Evolutionary conservation across 805 yeast genomes (phyloP).

Genomic region (Wickerhamiella spandovensis): DNA sequence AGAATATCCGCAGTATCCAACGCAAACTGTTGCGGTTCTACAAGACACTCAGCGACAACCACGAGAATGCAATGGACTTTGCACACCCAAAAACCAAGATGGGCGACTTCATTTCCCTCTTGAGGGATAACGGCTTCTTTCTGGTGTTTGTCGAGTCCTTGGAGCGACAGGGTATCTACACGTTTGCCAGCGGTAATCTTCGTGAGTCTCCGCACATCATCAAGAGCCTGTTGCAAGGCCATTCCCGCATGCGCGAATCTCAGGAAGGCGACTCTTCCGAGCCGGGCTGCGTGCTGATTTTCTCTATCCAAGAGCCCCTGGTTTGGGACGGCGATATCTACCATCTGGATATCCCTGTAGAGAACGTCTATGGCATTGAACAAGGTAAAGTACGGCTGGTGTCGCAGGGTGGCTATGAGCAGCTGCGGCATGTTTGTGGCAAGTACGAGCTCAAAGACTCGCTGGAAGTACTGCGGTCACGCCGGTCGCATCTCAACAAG

Average conservation of each 20-base stretch:
- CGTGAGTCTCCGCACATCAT: conserved; percentile 26
- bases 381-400: conserved; percentile 57
- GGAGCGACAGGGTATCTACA: conserved; percentile 64
- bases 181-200: conserved; percentile 58
- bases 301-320: conserved; percentile 72
- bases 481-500: conserved; percentile 51
- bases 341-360: conserved; percentile 30
- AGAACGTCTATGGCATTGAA: conserved; percentile 32
- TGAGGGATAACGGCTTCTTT: conserved; percentile 58
- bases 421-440: conserved; percentile 33
- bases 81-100: conserved; percentile 21
- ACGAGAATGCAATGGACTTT: conserved; percentile 52
- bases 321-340: conserved; percentile 81
- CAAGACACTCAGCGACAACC: conserved; percentile 48
- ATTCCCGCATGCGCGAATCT: conserved; percentile 19
- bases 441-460: conserved; percentile 6
- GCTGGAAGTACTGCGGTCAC: conserved; percentile 8
- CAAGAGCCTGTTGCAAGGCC: conserved; percentile 21
- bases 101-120: conserved; percentile 40
- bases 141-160: conserved; percentile 59
- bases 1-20: conserved; percentile 38
- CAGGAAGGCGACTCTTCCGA: conserved; percentile 8
- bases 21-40: conserved; percentile 74
- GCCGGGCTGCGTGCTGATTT: conserved; percentile 52
- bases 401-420: conserved; percentile 52